Percentiles rank a stretch among this genome's conserved stretches.
phyloP scores from a whole-genome alignment of 2,329 filamentous ascomycete genomes.

The Pleomassaria siparia region DNA sequence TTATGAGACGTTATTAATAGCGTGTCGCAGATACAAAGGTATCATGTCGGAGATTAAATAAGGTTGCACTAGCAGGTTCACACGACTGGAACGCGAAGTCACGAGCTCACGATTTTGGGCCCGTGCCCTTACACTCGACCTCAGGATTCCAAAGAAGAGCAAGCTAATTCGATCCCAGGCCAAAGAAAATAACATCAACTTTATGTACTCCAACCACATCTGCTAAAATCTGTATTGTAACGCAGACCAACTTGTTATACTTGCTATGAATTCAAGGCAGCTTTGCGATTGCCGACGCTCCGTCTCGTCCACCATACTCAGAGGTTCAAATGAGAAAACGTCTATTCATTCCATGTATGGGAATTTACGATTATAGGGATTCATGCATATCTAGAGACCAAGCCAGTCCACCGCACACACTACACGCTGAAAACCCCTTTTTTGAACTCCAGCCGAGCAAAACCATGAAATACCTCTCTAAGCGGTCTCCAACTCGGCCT shows the following conservation, averaged over 20 bases:
- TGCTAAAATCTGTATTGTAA: too few species aligned
- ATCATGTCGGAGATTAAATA: neutral
- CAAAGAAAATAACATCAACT: too few species aligned
- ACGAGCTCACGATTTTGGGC: too few species aligned
- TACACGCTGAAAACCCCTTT: slow-evolving; percentile 2
- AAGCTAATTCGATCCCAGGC: too few species aligned
- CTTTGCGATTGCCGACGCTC: neutral
- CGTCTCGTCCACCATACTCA: neutral
- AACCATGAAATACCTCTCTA: too few species aligned
- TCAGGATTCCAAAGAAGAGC: too few species aligned
- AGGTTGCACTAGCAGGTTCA: neutral
- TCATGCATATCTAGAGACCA: slow-evolving; percentile 1
- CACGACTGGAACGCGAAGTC: neutral
- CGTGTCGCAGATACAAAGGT: too few species aligned
- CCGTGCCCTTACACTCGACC: too few species aligned
- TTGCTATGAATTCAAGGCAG: too few species aligned
- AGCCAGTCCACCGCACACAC: slow-evolving; percentile 6
- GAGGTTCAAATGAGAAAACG: neutral
- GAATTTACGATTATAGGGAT: slow-evolving; percentile 4
- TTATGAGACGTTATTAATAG: too few species aligned
- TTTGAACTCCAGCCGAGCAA: neutral
- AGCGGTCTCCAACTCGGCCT: slow-evolving; percentile 11
- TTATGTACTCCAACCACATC: too few species aligned
- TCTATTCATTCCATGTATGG: slow-evolving; percentile 3
- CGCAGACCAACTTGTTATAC: too few species aligned